Evolutionary conservation across 2,329 filamentous ascomycete species (phyloP).

Genomic region (Aspergillus floridensis): DNA sequence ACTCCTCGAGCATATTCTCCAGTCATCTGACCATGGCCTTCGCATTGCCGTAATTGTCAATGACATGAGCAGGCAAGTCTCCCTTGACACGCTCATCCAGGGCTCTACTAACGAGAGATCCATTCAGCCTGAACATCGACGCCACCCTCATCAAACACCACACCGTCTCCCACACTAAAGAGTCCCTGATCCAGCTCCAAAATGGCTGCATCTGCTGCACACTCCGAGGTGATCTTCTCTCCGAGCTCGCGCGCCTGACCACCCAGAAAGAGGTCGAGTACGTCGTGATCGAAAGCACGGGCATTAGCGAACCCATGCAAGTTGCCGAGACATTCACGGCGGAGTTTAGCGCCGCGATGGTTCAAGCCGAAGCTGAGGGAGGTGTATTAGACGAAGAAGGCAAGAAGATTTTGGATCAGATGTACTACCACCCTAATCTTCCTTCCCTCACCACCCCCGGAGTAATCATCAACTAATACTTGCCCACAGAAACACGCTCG

Average conservation of each 20-base stretch:
- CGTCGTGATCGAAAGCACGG: slow-evolving; percentile 68
- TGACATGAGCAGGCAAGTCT: slow-evolving; percentile 61
- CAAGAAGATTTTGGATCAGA: slow-evolving; percentile 46
- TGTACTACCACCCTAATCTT: slow-evolving; percentile 36
- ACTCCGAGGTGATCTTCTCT: slow-evolving; percentile 66
- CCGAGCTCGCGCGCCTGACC: slow-evolving; percentile 65
- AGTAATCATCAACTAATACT: background rate
- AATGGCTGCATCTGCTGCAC: slow-evolving; percentile 78
- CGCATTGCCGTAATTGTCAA: slow-evolving; percentile 72
- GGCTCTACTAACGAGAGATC: background rate
- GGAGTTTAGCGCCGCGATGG: slow-evolving; percentile 50
- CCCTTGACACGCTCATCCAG: background rate
- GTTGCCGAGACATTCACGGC: slow-evolving; percentile 70
- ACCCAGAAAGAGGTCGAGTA: slow-evolving; percentile 66
- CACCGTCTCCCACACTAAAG: slow-evolving; percentile 57
- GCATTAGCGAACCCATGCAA: slow-evolving; percentile 71
- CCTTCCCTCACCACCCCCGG: slow-evolving; percentile 4
- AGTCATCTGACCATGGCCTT: slow-evolving; percentile 62
- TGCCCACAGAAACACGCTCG: slow-evolving; percentile 49
- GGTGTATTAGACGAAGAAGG: slow-evolving; percentile 42
- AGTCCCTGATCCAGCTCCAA: slow-evolving; percentile 66
- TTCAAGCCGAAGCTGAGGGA: slow-evolving; percentile 49
- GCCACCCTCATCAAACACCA: slow-evolving; percentile 60
- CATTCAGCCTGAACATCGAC: slow-evolving; percentile 61
- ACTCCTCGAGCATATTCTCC: slow-evolving; percentile 65